phyloP scores from a whole-genome alignment of 2,329 filamentous ascomycete species.

The Curvularia spicifera region DNA sequence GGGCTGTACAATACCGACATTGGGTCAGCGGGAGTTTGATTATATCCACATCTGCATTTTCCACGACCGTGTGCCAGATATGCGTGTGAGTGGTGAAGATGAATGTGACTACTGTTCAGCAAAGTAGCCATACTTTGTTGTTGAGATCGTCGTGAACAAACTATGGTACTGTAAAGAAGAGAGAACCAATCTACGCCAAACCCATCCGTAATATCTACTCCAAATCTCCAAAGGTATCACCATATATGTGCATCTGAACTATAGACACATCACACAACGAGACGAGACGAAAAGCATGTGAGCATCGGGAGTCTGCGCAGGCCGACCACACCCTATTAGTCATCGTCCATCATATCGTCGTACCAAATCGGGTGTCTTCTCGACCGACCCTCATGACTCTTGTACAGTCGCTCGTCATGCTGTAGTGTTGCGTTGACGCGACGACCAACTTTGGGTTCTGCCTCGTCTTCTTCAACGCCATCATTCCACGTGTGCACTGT shows the following conservation, averaged over 20 bases:
- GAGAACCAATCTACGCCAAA: not conserved
- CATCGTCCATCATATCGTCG: conserved; percentile 40
- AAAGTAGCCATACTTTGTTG: not conserved
- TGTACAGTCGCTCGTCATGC: conserved; percentile 47
- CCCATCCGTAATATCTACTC: not conserved
- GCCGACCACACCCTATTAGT: conserved; percentile 20
- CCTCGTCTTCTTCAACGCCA: conserved; percentile 66
- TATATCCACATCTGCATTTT: conserved; percentile 41
- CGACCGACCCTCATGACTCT: conserved; percentile 25
- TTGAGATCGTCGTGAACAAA: not conserved
- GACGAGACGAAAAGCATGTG: not conserved
- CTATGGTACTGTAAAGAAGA: not conserved
- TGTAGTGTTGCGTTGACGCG: conserved; percentile 47
- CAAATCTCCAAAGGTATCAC: not conserved
- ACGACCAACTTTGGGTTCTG: conserved; percentile 43
- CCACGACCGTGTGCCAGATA: not conserved
- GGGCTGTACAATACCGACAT: conserved; percentile 44
- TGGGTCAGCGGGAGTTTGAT: conserved; percentile 47
- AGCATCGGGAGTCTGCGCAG: conserved; percentile 9
- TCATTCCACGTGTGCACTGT: conserved; percentile 81
- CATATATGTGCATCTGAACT: not conserved
- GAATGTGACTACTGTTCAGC: not conserved
- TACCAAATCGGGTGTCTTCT: conserved; percentile 35
- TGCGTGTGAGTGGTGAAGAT: not conserved
- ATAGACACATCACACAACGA: not conserved